phyloP scores from a whole-genome alignment of 2,329 filamentous ascomycete species.

The Westerdykella sp. region DNA sequence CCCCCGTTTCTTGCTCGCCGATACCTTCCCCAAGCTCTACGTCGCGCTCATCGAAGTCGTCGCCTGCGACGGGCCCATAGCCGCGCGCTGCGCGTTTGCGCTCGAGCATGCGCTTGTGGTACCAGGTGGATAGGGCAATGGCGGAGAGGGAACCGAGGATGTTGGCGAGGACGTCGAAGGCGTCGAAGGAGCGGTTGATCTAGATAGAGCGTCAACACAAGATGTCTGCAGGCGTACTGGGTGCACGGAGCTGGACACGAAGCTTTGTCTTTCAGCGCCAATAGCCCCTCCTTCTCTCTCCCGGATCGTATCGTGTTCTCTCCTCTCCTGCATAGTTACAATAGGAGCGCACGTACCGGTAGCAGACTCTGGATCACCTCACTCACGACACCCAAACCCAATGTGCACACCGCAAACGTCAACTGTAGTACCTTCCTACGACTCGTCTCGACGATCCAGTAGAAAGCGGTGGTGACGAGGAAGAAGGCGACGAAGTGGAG shows the following conservation, averaged over 20 bases:
- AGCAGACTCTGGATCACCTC: slow-evolving; percentile 71
- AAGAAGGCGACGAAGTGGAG: slow-evolving; percentile 88
- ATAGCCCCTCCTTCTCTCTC: no score
- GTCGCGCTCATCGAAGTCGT: slow-evolving; percentile 49
- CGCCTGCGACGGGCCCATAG: slow-evolving; percentile 64
- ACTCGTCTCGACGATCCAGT: slow-evolving; percentile 93
- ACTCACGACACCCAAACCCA: slow-evolving; percentile 64
- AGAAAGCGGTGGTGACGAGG: slow-evolving; percentile 77
- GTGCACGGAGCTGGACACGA: no score
- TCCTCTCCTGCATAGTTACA: neutral
- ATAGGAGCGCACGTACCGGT: slow-evolving; percentile 46
- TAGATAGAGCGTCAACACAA: slow-evolving; percentile 6
- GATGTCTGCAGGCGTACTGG: neutral
- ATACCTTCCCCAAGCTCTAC: slow-evolving; percentile 67
- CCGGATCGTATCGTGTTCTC: neutral
- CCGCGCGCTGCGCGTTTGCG: slow-evolving; percentile 67
- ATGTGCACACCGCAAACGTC: slow-evolving; percentile 73
- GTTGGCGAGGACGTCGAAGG: slow-evolving; percentile 84
- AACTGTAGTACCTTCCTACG: slow-evolving; percentile 79
- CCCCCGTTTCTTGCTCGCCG: slow-evolving; percentile 57
- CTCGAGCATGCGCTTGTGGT: slow-evolving; percentile 93
- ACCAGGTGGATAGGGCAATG: slow-evolving; percentile 74
- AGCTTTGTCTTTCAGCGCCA: no score
- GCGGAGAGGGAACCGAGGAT: slow-evolving; percentile 68
- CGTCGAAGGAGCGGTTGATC: slow-evolving; percentile 58